phyloP scores from a whole-genome alignment of 768 basidiomycete species.

The Lepiota brunneoincarnata region DNA sequence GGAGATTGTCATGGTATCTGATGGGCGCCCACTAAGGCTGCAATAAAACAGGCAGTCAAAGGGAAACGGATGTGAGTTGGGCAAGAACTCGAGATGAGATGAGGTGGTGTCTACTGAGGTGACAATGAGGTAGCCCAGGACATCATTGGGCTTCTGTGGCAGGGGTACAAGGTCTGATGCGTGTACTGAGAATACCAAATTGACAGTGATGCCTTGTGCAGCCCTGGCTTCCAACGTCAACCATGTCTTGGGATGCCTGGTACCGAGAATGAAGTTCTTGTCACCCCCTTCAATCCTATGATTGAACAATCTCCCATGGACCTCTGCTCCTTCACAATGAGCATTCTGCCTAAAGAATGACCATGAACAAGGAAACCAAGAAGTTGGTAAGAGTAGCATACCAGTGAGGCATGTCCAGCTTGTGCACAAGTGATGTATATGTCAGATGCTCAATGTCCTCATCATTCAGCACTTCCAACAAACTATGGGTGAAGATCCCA shows the following conservation, averaged over 20 bases:
- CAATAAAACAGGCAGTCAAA: slow-evolving; percentile 24
- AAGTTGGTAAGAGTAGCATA: slow-evolving; percentile 9
- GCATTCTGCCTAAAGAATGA: slow-evolving; percentile 28
- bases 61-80: neutral
- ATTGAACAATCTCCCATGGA: slow-evolving; percentile 31
- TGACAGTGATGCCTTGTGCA: slow-evolving; percentile 29
- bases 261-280: slow-evolving; percentile 23
- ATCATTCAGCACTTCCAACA: slow-evolving; percentile 23
- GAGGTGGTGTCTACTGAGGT: slow-evolving; percentile 19
- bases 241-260: slow-evolving; percentile 1
- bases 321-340: slow-evolving; percentile 31
- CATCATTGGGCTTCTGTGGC: slow-evolving; percentile 18
- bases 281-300: slow-evolving; percentile 25
- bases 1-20: slow-evolving; percentile 19
- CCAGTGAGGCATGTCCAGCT: slow-evolving; percentile 26
- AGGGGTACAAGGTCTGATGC: slow-evolving; percentile 21
- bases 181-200: slow-evolving; percentile 24
- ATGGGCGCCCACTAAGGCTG: slow-evolving; percentile 16
- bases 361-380: neutral
- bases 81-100: slow-evolving; percentile 16
- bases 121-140: slow-evolving; percentile 20
- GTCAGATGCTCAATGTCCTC: slow-evolving; percentile 23
- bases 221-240: slow-evolving; percentile 26
- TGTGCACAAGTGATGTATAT: slow-evolving; percentile 31
- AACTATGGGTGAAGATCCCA: slow-evolving; percentile 30